phyloP scores from a whole-genome alignment of 306 rosid species.

The Sicyos edulis region DNA sequence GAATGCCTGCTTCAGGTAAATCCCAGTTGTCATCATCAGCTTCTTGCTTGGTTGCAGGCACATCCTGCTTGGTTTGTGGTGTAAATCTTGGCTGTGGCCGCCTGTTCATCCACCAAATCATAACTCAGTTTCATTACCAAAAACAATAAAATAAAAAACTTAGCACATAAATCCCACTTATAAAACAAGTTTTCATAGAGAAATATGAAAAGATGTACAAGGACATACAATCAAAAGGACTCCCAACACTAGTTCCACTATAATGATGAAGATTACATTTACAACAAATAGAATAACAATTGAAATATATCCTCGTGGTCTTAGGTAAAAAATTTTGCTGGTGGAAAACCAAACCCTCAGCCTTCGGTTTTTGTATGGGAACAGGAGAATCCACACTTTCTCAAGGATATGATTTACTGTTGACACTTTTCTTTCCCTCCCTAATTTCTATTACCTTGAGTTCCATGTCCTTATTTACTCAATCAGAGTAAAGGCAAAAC shows the following conservation, averaged over 20 bases:
- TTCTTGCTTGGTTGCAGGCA: slow-evolving; percentile 36
- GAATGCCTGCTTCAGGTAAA: slow-evolving; percentile 49
- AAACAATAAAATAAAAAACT: background rate
- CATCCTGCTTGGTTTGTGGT: slow-evolving; percentile 25
- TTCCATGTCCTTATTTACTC: background rate
- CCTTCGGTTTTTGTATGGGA: background rate
- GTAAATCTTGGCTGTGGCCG: slow-evolving; percentile 28
- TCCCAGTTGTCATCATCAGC: slow-evolving; percentile 87
- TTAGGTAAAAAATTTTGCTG: too few species aligned
- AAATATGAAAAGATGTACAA: background rate
- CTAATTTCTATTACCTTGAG: background rate
- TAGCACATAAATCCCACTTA: background rate
- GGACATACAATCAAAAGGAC: background rate
- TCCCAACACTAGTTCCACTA: background rate
- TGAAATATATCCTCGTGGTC: too few species aligned
- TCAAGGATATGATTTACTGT: background rate
- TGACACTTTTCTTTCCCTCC: background rate
- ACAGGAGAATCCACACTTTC: background rate
- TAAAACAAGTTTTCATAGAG: too few species aligned
- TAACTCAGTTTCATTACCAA: background rate
- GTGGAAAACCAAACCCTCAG: too few species aligned
- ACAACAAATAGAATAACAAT: background rate
- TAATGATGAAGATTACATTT: background rate
- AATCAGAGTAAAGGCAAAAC: background rate
- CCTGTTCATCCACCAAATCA: slow-evolving; percentile 25